Conservation (phyloP, 768 basidiomycete species). For the Mycena belliarum region DNA sequence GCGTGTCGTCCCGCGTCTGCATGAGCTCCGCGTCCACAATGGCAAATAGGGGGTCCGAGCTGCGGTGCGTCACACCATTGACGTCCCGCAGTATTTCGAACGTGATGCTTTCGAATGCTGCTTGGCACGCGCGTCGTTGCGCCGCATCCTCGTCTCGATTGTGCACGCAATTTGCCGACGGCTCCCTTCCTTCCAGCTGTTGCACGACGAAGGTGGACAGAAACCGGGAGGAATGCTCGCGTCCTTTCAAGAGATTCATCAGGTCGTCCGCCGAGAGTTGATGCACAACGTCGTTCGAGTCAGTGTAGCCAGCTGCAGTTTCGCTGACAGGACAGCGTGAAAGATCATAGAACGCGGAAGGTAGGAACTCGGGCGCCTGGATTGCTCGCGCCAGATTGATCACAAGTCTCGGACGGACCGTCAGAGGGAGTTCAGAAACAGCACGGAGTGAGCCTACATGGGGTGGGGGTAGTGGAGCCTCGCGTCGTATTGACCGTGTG, state of each 20-base stretch:
- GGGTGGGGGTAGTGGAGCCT: constrained; percentile 62
- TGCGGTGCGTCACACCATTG: constrained; percentile 67
- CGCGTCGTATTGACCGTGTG: constrained; percentile 56
- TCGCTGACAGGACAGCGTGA: constrained; percentile 68
- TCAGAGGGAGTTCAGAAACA: constrained; percentile 8
- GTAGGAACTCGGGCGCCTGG: constrained; percentile 57
- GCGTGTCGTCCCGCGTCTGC: constrained; percentile 57
- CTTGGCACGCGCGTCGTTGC: constrained; percentile 58
- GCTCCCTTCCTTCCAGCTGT: constrained; percentile 65
- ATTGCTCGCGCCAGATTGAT: constrained; percentile 67
- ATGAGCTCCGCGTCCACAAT: constrained; percentile 68
- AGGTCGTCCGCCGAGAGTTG: constrained; percentile 55
- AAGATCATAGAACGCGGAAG: constrained; percentile 80
- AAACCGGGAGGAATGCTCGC: constrained; percentile 72
- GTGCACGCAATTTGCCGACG: constrained; percentile 50
- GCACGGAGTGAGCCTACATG: constrained; percentile 49
- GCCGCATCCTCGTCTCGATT: constrained; percentile 46
- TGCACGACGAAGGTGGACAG: constrained; percentile 78
- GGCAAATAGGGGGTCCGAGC: constrained; percentile 70
- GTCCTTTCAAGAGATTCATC: constrained; percentile 61
- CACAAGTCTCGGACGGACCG: constrained; percentile 46
- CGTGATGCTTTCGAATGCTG: constrained; percentile 72
- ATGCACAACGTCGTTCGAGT: constrained; percentile 37
- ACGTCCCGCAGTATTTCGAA: constrained; percentile 76
- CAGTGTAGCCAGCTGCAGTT: constrained; percentile 53